phyloP scores from a whole-genome alignment of 2,329 filamentous ascomycete species.

The Uncinocarpus reesii region DNA sequence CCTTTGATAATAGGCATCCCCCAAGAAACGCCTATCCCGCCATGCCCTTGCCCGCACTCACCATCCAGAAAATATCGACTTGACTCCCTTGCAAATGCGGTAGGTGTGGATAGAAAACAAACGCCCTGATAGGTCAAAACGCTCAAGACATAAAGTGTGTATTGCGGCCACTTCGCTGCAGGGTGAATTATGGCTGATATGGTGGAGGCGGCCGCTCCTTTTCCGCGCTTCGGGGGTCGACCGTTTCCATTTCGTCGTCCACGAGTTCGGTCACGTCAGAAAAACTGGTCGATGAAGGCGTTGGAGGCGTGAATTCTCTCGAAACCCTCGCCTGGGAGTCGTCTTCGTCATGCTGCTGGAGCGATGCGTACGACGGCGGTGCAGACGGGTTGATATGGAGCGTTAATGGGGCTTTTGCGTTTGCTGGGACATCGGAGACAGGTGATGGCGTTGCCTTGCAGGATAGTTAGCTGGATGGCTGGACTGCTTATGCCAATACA shows the following conservation, averaged over 20 bases:
- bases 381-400: background rate
- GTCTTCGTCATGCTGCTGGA: background rate
- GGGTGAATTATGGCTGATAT: constrained; percentile 1
- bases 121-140: no score
- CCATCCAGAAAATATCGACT: no score
- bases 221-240: background rate
- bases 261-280: constrained; percentile 1
- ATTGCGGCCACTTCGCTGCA: no score
- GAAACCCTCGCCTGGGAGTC: background rate
- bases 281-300: constrained; percentile 1
- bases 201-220: constrained; percentile 7
- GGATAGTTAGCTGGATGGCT: background rate
- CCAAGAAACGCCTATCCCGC: no score
- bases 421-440: background rate
- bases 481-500: no score
- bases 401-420: background rate
- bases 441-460: background rate
- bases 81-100: no score
- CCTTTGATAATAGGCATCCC: no score
- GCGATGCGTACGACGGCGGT: background rate
- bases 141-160: no score
- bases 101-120: no score
- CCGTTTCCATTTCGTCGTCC: background rate
- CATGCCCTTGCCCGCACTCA: no score
- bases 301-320: constrained; percentile 6